Base-by-base conservation (phyloP, 208 protist genomes). In the Acanthamoeba triangularis region DNA sequence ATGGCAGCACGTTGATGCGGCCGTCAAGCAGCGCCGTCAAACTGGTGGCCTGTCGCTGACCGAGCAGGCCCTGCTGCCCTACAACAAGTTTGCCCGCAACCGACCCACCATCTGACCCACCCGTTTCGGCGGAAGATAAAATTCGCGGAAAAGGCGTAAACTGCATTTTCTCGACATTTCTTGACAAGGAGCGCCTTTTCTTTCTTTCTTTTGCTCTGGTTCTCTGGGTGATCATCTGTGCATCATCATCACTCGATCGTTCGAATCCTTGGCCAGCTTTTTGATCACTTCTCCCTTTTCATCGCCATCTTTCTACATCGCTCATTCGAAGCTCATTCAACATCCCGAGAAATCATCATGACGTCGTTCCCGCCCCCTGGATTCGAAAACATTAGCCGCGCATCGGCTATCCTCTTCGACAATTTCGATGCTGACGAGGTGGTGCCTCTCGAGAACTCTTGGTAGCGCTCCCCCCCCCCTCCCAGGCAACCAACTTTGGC, bases 361-460 rank as follows among this genome's bases (percentile, higher is more conserved):
- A 92, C 72, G 87, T 76, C 87, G 5, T 92, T 74, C 63, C 37
- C 87, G 14, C 87, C 87, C 30, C 87, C 87, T 74, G 87, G 87
- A 28, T 92, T 92, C 33, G 87, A 92, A 44, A 54, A 28, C 37
- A 30, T 92, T 47, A 92, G 87, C 28, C 54, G 87, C 61, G 87
- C 56, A 16, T 92, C 87, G 47, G 82, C 56, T 3, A 41, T 92
- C 33, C 52, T 92, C 13, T 92, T 92, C 25, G 87, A 92, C 56
- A 92, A 92, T 52, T 94, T 94, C 47, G 90, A 94, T n/a, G 69
- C 90, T 25, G 61, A 76, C 25, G 90, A 94, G 72, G 30, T 52
- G 8, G 41, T 84, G 67, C 61, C 30, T 5, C 90, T 94, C 14
- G 90, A 94, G 67, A 94, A 78, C 44, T 84, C 90, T 41, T 94